Base-by-base conservation (phyloP, 805 yeast genomes). In the Ogataea zsoltii region DNA sequence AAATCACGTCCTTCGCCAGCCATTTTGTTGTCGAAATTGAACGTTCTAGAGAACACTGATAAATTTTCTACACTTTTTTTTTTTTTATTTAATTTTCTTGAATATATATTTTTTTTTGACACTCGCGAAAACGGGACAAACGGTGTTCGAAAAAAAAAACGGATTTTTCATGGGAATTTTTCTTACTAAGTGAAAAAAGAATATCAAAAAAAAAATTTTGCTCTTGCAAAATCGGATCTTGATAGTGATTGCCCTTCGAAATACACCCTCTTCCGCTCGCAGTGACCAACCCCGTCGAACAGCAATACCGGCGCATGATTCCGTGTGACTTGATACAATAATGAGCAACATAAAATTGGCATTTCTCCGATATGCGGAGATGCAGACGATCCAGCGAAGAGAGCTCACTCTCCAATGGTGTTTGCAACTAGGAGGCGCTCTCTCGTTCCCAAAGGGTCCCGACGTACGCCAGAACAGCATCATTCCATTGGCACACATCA, bases 351-450 rank as follows among this genome's bases (percentile, higher is more conserved):
- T 60, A 18, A 54, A 48, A 43, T 32, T 55, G 28, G 63, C 61
- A 9, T 55, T 60, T 33, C 54, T 53, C 30, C 54, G 66, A 30
- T 61, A 57, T 44, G 17, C 53, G 44, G 65, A 62, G 48, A 37
- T 56, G 19, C 57, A 51, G 30, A 18, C 51, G 4, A 25, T 58
- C 7, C 56, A 53, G 33, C 56, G 58, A 45, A 52, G 65, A 42
- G 63, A 61, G 23, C 43, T 51, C 32, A 60, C 61, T 53, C 48
- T 62, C 12, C 49, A 40, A 36, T 62, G 65, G 66, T 61, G 60
- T 38, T 32, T 58, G 33, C 60, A 54, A 2, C 33, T 49, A 12
- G 45, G 49, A 2, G 26, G 26, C 14, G 31, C 35, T 18, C 17
- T 45, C 13, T 25, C 48, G n/a, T 14, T 41, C n/a, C 16, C 30